Percentiles rank a stretch among this genome's conserved stretches.
These are phyloP conservation scores for Ogataea salicorniae DNA, from an alignment of 805 yeast genomes.

Conservation along the genomic window DNA sequence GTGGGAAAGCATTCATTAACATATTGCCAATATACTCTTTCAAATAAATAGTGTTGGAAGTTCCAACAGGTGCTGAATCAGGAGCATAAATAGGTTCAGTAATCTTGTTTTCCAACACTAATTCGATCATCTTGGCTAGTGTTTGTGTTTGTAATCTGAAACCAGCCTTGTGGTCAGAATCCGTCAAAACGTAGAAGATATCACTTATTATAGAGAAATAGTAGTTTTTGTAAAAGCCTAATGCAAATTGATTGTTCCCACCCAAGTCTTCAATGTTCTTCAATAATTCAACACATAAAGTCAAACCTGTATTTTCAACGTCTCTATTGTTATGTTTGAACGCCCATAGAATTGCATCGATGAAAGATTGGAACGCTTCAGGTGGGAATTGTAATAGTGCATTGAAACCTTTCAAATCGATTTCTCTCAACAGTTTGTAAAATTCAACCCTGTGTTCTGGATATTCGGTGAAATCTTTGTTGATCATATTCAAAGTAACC, in stretches of 20 bases:
- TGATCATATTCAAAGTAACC: conserved; percentile 92
- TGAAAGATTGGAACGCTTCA: conserved; percentile 82
- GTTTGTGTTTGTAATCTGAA: conserved; percentile 83
- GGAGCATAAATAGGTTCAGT: conserved; percentile 71
- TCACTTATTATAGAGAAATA: conserved; percentile 88
- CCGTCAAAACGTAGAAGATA: conserved; percentile 89
- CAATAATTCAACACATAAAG: conserved; percentile 75
- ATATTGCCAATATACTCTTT: conserved; percentile 77
- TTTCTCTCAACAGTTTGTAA: conserved; percentile 82
- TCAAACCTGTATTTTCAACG: conserved; percentile 88
- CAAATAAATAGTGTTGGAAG: conserved; percentile 72
- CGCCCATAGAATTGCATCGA: conserved; percentile 97
- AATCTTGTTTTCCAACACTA: conserved; percentile 74
- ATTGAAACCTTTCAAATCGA: conserved; percentile 76
- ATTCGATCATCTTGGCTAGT: conserved; percentile 73
- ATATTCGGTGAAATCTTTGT: conserved; percentile 90
- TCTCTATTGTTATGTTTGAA: conserved; percentile 96
- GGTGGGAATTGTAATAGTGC: conserved; percentile 87
- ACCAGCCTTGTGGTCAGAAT: conserved; percentile 96
- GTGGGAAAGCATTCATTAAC: conserved; percentile 87
- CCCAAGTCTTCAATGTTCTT: conserved; percentile 80
- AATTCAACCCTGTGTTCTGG: conserved; percentile 98
- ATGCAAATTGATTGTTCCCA: conserved; percentile 58
- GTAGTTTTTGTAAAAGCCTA: conserved; percentile 82
- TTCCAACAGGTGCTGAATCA: conserved; percentile 82